A percentile compares a stretch with the other conserved stretches of the same genome.
These are phyloP conservation scores for Penicillium sp. DNA, from an alignment of 2,329 filamentous ascomycete species.

Conservation along the genomic window DNA sequence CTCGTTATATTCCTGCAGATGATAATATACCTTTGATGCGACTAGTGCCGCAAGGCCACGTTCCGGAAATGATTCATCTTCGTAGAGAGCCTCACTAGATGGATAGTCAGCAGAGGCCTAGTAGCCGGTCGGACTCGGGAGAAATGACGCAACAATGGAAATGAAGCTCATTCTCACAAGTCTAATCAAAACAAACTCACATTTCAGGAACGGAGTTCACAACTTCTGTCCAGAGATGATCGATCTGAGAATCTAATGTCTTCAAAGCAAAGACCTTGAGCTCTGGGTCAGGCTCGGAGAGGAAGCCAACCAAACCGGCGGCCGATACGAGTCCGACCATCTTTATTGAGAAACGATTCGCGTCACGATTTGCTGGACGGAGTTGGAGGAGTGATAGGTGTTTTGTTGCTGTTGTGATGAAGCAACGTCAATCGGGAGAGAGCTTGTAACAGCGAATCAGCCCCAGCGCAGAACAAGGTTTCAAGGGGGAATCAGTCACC, in stretches of 20 bases:
- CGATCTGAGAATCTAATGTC: conserved; percentile 93
- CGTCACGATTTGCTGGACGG: conserved; percentile 11
- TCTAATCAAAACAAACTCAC: conserved; percentile 55
- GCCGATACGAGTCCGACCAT: conserved; percentile 96
- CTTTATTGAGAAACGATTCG: conserved; percentile 29
- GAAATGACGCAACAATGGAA: conserved; percentile 4
- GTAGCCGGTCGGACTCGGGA: conserved; percentile 4
- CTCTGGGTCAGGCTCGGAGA: conserved; percentile 90
- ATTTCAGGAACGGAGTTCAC: conserved; percentile 90
- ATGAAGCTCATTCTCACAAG: not conserved
- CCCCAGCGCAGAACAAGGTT: conserved; percentile 16
- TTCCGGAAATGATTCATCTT: conserved; percentile 92
- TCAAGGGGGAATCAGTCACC: conserved; percentile 5
- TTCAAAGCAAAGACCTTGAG: conserved; percentile 93
- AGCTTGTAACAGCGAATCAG: conserved; percentile 29
- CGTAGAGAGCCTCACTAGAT: conserved; percentile 87
- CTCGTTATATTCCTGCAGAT: conserved; percentile 97
- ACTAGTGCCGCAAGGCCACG: conserved; percentile 92
- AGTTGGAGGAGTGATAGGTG: conserved; percentile 16
- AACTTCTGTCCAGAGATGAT: conserved; percentile 96
- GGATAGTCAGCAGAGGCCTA: conserved; percentile 15
- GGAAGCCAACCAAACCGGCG: conserved; percentile 89
- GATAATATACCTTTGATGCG: conserved; percentile 97
- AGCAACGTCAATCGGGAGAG: conserved; percentile 34
- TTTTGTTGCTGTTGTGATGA: conserved; percentile 32